Percentiles rank a stretch among this genome's conserved stretches.
phyloP scores from a whole-genome alignment of 2,329 filamentous ascomycete genomes.

The Tetracladium maxilliforme region DNA sequence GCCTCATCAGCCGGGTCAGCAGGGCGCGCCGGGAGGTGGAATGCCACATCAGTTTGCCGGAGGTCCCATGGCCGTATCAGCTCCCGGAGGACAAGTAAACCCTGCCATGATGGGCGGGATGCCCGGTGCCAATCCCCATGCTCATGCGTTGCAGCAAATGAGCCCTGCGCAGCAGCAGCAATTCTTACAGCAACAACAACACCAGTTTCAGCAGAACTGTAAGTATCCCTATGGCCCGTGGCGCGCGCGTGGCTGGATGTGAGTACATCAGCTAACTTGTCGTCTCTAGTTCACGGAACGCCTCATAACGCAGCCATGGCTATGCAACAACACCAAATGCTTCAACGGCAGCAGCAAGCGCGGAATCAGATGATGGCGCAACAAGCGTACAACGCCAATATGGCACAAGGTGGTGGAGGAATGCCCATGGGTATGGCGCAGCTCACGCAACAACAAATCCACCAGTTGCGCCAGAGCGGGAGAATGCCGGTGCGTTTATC shows the following conservation, averaged over 20 bases:
- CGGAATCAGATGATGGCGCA: slow-evolving; percentile 23
- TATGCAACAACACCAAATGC: slow-evolving; percentile 25
- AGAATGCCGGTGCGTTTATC: slow-evolving; percentile 18
- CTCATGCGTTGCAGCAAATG: slow-evolving; percentile 59
- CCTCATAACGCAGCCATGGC: slow-evolving; percentile 3
- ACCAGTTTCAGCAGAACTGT: slow-evolving; percentile 17
- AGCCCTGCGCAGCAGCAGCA: slow-evolving; percentile 36
- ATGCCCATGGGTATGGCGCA: slow-evolving; percentile 39
- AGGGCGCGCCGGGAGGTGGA: slow-evolving; percentile 41
- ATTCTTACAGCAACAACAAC: slow-evolving; percentile 23
- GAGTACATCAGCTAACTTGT: no score
- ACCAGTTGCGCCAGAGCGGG: slow-evolving; percentile 35
- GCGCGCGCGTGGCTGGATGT: slow-evolving; percentile 1
- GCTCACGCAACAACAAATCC: slow-evolving; percentile 33
- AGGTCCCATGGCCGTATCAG: slow-evolving; percentile 60
- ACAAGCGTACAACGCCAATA: slow-evolving; percentile 32
- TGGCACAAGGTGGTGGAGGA: slow-evolving; percentile 33
- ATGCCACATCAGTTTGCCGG: slow-evolving; percentile 53
- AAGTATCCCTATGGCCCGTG: slow-evolving; percentile 5
- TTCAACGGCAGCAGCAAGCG: slow-evolving; percentile 40
- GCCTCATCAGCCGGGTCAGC: slow-evolving; percentile 56
- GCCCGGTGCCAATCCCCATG: slow-evolving; percentile 48
- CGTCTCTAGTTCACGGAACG: no score
- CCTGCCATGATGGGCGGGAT: slow-evolving; percentile 65
- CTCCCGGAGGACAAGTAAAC: slow-evolving; percentile 57